Conservation (phyloP, 129 eudicot species). For the Oenanthe sinensis region DNA sequence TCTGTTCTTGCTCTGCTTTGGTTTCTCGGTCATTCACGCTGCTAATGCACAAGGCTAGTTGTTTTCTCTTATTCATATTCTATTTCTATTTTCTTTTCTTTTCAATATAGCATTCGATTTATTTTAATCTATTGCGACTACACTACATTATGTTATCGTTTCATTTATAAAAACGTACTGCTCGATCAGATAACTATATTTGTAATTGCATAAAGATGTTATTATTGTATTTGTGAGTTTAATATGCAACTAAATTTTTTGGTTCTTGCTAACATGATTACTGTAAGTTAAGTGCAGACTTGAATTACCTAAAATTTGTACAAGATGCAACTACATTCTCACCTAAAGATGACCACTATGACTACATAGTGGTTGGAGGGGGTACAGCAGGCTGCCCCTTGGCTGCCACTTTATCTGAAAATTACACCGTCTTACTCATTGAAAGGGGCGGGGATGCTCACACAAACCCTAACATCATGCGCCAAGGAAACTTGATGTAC, state of each 20-base stretch:
- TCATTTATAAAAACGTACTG: no score
- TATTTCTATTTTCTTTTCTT: no score
- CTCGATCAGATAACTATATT: no score
- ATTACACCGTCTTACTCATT: conserved; percentile 25
- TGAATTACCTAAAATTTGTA: conserved; percentile 1
- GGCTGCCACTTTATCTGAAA: conserved; percentile 32
- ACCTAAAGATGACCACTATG: conserved; percentile 6
- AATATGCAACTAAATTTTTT: no score
- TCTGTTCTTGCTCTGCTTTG: neutral
- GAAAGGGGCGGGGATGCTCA: conserved; percentile 35
- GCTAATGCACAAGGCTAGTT: neutral
- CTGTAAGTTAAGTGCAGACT: neutral
- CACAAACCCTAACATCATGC: conserved; percentile 14
- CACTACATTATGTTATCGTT: no score
- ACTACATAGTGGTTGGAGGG: conserved; percentile 40
- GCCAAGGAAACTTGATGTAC: neutral
- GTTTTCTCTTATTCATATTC: neutral
- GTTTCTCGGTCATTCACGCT: neutral
- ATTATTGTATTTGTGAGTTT: no score
- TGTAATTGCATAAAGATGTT: no score
- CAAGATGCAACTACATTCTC: conserved; percentile 1
- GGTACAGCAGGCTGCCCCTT: conserved; percentile 32
- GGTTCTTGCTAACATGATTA: neutral
- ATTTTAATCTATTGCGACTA: no score
- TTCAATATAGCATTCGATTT: no score